A percentile compares a stretch with the other conserved stretches of the same genome.
Conservation (phyloP, 2,329 filamentous ascomycete species). For the Trichoderma sp. region DNA sequence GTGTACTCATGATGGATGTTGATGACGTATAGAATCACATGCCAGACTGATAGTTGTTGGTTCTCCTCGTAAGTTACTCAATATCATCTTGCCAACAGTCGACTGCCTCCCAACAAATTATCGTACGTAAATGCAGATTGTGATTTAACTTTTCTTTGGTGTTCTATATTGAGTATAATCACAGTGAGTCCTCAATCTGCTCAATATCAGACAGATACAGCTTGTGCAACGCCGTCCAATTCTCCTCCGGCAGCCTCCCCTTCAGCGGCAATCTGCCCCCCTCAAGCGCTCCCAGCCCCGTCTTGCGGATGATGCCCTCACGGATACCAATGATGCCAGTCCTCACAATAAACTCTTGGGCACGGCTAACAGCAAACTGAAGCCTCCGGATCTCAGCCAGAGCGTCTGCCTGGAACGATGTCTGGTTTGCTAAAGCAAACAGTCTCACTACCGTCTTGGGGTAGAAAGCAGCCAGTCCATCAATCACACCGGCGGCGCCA, state of each 20-base stretch:
- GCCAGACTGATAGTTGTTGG: too few relatives aligned
- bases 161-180: neutral
- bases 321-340: conserved; percentile 67
- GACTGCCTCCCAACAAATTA: too few relatives aligned
- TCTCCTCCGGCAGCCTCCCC: conserved; percentile 60
- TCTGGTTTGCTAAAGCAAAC: conserved; percentile 51
- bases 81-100: neutral
- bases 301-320: conserved; percentile 61
- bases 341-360: conserved; percentile 63
- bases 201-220: conserved; percentile 21
- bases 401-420: conserved; percentile 3
- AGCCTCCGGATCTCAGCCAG: conserved; percentile 44
- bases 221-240: conserved; percentile 33
- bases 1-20: too few relatives aligned
- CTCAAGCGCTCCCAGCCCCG: conserved; percentile 60
- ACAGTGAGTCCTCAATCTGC: conserved; percentile 18
- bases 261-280: conserved; percentile 61
- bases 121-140: too few relatives aligned
- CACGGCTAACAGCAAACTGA: conserved; percentile 62
- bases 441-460: conserved; percentile 58
- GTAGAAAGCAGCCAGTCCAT: conserved; percentile 64
- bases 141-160: too few relatives aligned
- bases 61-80: too few relatives aligned
- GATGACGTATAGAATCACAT: neutral
- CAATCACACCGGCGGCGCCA: conserved; percentile 62